Evolutionary conservation across 805 yeast species (phyloP).

Genomic region (Saccharomyces mikatae): DNA sequence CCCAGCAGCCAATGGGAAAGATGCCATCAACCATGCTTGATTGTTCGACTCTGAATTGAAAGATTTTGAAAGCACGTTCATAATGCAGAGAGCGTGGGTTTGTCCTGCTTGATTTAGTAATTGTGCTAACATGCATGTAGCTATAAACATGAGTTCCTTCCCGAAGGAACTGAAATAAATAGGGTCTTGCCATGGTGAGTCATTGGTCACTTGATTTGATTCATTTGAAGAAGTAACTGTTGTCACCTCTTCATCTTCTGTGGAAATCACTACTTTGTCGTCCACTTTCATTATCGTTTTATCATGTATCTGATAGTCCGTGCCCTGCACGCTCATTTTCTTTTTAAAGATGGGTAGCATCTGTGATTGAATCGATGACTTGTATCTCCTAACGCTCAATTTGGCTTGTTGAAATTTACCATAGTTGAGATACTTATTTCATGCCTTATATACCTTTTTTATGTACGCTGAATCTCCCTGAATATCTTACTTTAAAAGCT

Average conservation of each 20-base stretch:
- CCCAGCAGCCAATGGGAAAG: conserved; percentile 63
- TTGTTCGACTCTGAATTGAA: conserved; percentile 30
- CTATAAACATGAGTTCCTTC: conserved; percentile 25
- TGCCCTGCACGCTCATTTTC: not conserved
- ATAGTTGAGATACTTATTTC: not conserved
- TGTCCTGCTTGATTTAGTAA: conserved; percentile 36
- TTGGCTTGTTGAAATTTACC: not conserved
- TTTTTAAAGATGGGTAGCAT: not conserved
- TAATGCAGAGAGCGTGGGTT: conserved; percentile 32
- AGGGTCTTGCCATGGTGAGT: conserved; percentile 14
- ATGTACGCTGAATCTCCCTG: not conserved
- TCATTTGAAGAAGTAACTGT: not conserved
- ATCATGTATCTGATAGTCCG: not conserved
- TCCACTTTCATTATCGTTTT: conserved; percentile 5
- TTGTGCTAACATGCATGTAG: conserved; percentile 31
- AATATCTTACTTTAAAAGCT: not conserved
- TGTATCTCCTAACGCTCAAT: not conserved
- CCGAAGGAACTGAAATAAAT: conserved; percentile 12
- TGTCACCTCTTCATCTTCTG: not conserved
- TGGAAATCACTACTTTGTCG: not conserved
- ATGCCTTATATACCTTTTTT: not conserved
- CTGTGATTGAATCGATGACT: not conserved
- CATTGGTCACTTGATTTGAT: not conserved
- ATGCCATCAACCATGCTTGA: conserved; percentile 63
- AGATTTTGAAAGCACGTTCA: conserved; percentile 29